These are phyloP conservation scores for Saccharomycopsis vini DNA, from an alignment of 805 yeast species.

Conservation along the genomic window DNA sequence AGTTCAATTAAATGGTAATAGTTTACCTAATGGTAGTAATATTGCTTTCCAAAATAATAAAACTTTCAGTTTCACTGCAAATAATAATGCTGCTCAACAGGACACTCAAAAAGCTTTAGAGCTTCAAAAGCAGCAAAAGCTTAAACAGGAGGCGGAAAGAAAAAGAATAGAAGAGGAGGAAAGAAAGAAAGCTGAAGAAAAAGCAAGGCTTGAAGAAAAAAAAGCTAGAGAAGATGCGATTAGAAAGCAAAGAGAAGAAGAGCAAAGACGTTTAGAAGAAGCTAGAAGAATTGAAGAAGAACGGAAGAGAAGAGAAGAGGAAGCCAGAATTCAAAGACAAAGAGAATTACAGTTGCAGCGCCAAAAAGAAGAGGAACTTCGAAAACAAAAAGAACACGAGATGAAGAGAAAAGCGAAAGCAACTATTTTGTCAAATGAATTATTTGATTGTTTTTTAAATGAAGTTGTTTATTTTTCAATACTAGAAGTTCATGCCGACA, in stretches of 20 bases:
- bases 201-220: neutral
- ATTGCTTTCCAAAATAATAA: too few species aligned
- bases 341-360: neutral
- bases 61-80: too few species aligned
- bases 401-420: conserved; percentile 22
- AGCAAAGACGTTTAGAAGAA: conserved; percentile 2
- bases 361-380: conserved; percentile 11
- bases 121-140: neutral
- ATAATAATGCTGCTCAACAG: neutral
- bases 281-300: conserved; percentile 13
- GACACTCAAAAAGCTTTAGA: neutral
- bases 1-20: too few species aligned
- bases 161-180: neutral
- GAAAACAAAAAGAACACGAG: conserved; percentile 8
- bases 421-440: conserved; percentile 25
- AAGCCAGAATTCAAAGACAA: conserved; percentile 4
- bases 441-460: conserved; percentile 10
- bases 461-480: conserved; percentile 22
- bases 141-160: neutral
- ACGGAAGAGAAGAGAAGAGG: conserved; percentile 6
- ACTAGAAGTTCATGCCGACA: conserved; percentile 40
- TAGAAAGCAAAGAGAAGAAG: neutral
- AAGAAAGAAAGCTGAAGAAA: neutral
- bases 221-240: neutral
- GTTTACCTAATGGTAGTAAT: too few species aligned